A percentile compares a stretch with the other conserved stretches of the same genome.
These are phyloP conservation scores for Mikania micrantha DNA, from an alignment of 129 eudicot genomes.

Conservation along the genomic window DNA sequence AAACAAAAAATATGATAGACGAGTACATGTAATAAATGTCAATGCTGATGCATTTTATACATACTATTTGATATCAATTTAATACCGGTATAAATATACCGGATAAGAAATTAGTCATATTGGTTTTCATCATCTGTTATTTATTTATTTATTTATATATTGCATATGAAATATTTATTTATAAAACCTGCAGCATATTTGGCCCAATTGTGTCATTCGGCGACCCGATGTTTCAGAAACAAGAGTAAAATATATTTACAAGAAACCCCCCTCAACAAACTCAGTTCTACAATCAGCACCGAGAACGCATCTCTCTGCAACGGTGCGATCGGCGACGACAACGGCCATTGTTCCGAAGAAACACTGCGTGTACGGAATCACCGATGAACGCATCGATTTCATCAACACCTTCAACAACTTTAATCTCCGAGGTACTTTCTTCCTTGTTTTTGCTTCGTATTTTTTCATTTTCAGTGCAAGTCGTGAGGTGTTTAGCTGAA, in stretches of 20 bases:
- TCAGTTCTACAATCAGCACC: background rate
- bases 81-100: too few relatives aligned
- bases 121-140: too few relatives aligned
- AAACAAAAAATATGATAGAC: too few relatives aligned
- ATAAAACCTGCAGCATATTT: background rate
- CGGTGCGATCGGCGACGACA: slow-evolving; percentile 11
- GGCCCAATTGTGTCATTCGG: background rate
- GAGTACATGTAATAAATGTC: too few relatives aligned
- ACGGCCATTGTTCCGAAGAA: background rate
- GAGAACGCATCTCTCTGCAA: slow-evolving; percentile 14
- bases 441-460: background rate
- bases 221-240: background rate
- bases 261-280: background rate
- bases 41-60: too few relatives aligned
- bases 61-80: too few relatives aligned
- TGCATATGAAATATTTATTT: too few relatives aligned
- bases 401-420: slow-evolving; percentile 1
- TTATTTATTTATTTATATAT: too few relatives aligned
- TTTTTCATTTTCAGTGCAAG: background rate
- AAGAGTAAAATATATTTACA: background rate
- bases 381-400: slow-evolving; percentile 3
- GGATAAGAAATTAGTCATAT: too few relatives aligned
- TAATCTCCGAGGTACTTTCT: slow-evolving; percentile 4
- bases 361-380: background rate
- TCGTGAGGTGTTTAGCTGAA: background rate